Base-by-base conservation (phyloP, 164 flowering plant genomes). In the Sextonia rubra region DNA sequence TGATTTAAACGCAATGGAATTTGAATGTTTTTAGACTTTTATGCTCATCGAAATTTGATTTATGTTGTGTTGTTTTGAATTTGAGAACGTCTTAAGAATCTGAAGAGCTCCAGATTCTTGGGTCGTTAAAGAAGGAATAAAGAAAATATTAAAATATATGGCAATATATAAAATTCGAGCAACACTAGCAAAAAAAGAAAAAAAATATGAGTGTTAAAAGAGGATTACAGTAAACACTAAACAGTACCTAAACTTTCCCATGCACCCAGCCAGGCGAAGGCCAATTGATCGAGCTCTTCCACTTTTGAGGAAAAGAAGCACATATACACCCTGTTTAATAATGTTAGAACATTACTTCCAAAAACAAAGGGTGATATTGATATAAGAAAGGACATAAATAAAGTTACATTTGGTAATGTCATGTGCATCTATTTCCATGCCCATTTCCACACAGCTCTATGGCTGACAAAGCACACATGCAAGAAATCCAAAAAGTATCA, bases 241-340 rank as follows among this genome's bases (percentile, higher is more conserved):
- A 32, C 15, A 61, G 71, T 83, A 94, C 98, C 95, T 92, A 84
- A 94, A 77, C 76, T 90, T 94, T 75, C 95, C 94, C 88, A 89
- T 83, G 25, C 77, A 76, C 69, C 85, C 86, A 75, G 97, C 97
- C 63, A 94, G 80, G 67, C 97, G 95, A 72, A 83, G 83, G 79
- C 92, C 98, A 74, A 94, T 89, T 63, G 87, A 79, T 37, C 97
- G 93, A 55, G 84, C 86, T 77, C 88, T 85, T 82, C 91, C 78
- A 69, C 87, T 88, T 79, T 86, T 89, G 71, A 87, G 82, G 74
- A 94, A 94, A 69, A 94, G 88, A 69, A 94, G 85, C 2, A 93
- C 97, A 86, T 89, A 94, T 67, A 92, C 93, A 76, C 98, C 98
- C 98, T 94, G 80, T 74, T 9, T 73, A 73, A 70, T 64, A 73